Evolutionary conservation across 129 eudicot species (phyloP).

Genomic region (Sambucus nigra): DNA sequence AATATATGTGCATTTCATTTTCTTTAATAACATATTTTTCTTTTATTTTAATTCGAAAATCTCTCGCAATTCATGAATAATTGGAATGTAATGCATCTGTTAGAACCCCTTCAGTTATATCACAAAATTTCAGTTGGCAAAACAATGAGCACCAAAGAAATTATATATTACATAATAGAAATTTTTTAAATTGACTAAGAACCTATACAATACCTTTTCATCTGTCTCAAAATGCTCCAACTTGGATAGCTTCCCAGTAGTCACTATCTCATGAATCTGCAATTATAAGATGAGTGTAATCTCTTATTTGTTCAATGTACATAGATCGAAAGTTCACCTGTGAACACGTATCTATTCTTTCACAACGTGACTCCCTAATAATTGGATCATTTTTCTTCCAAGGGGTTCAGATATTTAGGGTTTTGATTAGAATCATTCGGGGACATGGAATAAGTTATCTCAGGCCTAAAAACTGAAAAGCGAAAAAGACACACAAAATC

Average conservation of each 20-base stretch:
- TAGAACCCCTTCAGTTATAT: neutral
- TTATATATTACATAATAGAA: neutral
- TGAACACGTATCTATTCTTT: neutral
- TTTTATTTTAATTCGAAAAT: no score
- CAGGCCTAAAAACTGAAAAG: neutral
- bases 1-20: no score
- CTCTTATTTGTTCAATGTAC: neutral
- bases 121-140: neutral
- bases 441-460: neutral
- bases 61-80: no score
- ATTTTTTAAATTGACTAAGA: neutral
- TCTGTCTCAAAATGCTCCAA: constrained; percentile 93
- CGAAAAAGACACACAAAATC: neutral
- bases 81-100: neutral
- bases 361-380: neutral
- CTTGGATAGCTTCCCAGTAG: constrained; percentile 86
- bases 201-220: constrained; percentile 54
- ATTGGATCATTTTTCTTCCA: neutral
- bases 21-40: no score
- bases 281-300: constrained; percentile 17
- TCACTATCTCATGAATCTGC: constrained; percentile 89
- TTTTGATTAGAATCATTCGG: no score
- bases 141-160: no score
- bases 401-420: neutral
- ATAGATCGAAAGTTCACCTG: neutral